Conservation (phyloP, 371 early-diverging fungal species). For the Coemansia sp. region DNA sequence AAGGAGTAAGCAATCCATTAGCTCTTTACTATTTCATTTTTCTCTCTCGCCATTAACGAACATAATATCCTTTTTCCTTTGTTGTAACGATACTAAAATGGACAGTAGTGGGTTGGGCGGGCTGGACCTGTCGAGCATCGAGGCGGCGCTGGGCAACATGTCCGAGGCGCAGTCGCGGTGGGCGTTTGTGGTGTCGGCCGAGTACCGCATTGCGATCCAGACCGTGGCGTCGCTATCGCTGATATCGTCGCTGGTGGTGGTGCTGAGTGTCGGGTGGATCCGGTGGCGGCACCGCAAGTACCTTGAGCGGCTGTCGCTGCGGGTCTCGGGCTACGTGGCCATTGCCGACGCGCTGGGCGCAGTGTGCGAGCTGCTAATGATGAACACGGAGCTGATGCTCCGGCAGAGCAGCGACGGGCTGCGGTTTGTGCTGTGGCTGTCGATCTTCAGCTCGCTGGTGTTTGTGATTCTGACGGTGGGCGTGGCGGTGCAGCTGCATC, state of each 20-base stretch:
- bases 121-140: background rate
- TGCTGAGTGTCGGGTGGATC: slow-evolving; percentile 9
- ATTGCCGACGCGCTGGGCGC: slow-evolving; percentile 18
- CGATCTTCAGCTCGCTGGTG: slow-evolving; percentile 26
- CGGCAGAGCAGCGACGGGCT: slow-evolving; percentile 6
- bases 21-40: too few species aligned
- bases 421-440: slow-evolving; percentile 33
- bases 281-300: slow-evolving; percentile 16
- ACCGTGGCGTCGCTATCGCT: slow-evolving; percentile 27
- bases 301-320: slow-evolving; percentile 33
- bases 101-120: background rate
- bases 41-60: too few species aligned
- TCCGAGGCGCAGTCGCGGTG: background rate
- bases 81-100: too few species aligned
- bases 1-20: too few species aligned
- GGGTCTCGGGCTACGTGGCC: slow-evolving; percentile 34
- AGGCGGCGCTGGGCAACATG: background rate
- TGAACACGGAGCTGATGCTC: slow-evolving; percentile 38
- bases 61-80: too few species aligned
- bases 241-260: slow-evolving; percentile 14
- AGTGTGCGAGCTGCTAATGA: slow-evolving; percentile 15
- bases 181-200: slow-evolving; percentile 31
- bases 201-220: slow-evolving; percentile 22
- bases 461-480: slow-evolving; percentile 31
- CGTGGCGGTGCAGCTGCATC: slow-evolving; percentile 38